Evolutionary conservation across 805 yeast genomes (phyloP).

Genomic region (Pichia kluyveri): DNA sequence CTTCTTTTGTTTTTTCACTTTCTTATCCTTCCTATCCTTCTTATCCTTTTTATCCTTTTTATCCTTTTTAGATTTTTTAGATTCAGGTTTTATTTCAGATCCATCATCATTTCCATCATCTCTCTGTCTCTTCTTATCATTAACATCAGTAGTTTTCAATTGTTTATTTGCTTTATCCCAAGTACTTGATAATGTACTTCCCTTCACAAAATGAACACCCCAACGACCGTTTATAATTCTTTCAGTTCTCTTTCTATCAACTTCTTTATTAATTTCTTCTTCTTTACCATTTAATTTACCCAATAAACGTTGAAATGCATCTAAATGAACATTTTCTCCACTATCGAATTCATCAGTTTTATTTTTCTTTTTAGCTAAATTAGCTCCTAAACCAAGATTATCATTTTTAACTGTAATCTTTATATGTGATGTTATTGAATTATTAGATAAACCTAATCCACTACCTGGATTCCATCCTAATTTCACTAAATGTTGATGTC

Average conservation of each 20-base stretch:
- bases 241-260: slow-evolving; percentile 60
- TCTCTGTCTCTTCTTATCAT: slow-evolving; percentile 14
- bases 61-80: slow-evolving; percentile 14
- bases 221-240: slow-evolving; percentile 74
- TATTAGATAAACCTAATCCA: slow-evolving; percentile 68
- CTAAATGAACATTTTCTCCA: slow-evolving; percentile 85
- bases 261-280: slow-evolving; percentile 50
- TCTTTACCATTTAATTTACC: slow-evolving; percentile 88
- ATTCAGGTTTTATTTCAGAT: not conserved
- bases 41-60: slow-evolving; percentile 20
- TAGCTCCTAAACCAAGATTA: slow-evolving; percentile 85
- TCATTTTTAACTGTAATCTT: slow-evolving; percentile 79
- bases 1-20: slow-evolving; percentile 18
- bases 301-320: slow-evolving; percentile 82
- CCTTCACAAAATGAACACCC: slow-evolving; percentile 83
- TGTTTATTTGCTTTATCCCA: slow-evolving; percentile 56
- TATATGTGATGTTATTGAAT: slow-evolving; percentile 71
- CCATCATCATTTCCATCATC: slow-evolving; percentile 11
- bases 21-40: slow-evolving; percentile 16
- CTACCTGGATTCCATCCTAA: slow-evolving; percentile 91
- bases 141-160: slow-evolving; percentile 14
- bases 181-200: slow-evolving; percentile 75
- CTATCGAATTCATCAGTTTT: slow-evolving; percentile 63
- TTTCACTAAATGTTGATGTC: slow-evolving; percentile 73
- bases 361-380: slow-evolving; percentile 35